Base-by-base conservation (phyloP, 371 early-diverging fungal species). In the Mucor indicus region DNA sequence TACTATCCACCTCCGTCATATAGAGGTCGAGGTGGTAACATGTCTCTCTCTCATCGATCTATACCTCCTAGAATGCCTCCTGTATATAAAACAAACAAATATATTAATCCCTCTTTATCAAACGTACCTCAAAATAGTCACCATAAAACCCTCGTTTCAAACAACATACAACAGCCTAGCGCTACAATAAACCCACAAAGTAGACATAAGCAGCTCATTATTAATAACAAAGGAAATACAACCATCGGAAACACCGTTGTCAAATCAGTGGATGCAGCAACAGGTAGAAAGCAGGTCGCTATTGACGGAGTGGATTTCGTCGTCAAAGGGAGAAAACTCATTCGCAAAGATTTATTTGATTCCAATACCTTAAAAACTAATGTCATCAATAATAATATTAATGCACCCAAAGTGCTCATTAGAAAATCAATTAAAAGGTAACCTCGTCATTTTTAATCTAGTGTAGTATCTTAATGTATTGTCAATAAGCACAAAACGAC, bases 281-380 rank as follows among this genome's bases (percentile, higher is more conserved):
- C 59, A 4, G 58, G 68, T 2, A 64, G 67, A 20, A 59, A 70
- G 29, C 60, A 59, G 37, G 77, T 74, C 2, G 49, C 61, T 1
- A 61, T 74, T 3, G 52, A 70, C 17, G 74, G 79, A 20, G 70
- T 77, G 12, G 62, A 57, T 37, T 72, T 64, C 47, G 52, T 69
- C n/a, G 69, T 64, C 11, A 72, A 69, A 38, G 73, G 73, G 11
- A 72, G 60, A 40, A 69, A 69, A 27, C 20, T 72, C 16, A 57
- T 72, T 13, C 51, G 73, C 15, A 57, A 72, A 39, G 73, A 67
- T 31, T 36, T 56, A 9, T 37, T 64, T 22, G 53, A 55, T 19
- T 32, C 55, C 2, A 41, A 50, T 9, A 36, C 36, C 2, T 33
- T 46, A 5, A 35, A 48, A 30, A 29, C 57, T n/a, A 32, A 46